These are phyloP conservation scores for Ceratobasidium sp. DNA, from an alignment of 1,284 basidiomycete genomes.

Conservation along the genomic window DNA sequence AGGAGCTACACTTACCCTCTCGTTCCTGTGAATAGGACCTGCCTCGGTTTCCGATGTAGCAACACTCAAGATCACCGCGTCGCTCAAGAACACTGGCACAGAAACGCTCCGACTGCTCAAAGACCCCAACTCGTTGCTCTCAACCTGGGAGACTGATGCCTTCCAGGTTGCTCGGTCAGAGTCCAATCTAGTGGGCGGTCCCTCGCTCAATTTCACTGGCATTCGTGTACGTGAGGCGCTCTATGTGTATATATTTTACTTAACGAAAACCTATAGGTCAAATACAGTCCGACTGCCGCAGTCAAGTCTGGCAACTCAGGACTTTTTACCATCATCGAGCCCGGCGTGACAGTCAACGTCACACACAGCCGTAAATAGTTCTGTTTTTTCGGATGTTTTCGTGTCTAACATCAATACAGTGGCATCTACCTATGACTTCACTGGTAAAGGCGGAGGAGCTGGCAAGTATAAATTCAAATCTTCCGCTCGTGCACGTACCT, in stretches of 20 bases:
- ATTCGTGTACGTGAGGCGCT: constrained; percentile 23
- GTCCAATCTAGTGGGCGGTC: constrained; percentile 4
- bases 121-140: constrained; percentile 58
- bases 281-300: constrained; percentile 30
- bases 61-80: constrained; percentile 58
- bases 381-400: background rate
- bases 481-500: constrained; percentile 31
- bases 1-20: background rate
- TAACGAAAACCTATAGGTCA: background rate
- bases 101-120: constrained; percentile 62
- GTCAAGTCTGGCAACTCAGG: constrained; percentile 22
- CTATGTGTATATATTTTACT: background rate
- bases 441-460: constrained; percentile 26
- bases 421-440: constrained; percentile 35
- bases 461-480: constrained; percentile 39
- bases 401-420: background rate
- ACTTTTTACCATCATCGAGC: constrained; percentile 28
- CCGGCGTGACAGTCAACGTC: constrained; percentile 32
- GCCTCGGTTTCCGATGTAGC: constrained; percentile 56
- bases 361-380: constrained; percentile 28
- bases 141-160: constrained; percentile 58
- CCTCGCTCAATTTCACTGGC: constrained; percentile 39
- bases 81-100: constrained; percentile 61
- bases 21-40: constrained; percentile 45
- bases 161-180: constrained; percentile 50